Conservation (phyloP, 768 basidiomycete genomes). For the Suillus americanus region DNA sequence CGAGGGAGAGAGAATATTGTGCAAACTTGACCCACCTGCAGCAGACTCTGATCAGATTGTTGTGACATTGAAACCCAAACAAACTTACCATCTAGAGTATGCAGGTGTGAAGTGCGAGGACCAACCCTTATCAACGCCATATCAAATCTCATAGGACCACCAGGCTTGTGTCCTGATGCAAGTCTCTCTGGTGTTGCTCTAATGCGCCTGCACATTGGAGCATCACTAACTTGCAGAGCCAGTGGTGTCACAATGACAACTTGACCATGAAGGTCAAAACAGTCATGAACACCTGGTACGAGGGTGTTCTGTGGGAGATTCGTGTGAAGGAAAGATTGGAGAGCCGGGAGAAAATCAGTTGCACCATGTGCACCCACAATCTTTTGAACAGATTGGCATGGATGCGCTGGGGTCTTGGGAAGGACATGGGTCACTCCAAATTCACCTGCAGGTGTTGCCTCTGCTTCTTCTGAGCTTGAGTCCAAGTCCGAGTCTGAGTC, state of each 20-base stretch:
- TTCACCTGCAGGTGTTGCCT: not conserved
- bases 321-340: not conserved
- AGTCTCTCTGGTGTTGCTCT: not conserved
- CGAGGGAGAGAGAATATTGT: constrained; percentile 12
- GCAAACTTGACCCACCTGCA: constrained; percentile 12
- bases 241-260: not conserved
- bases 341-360: constrained; percentile 9
- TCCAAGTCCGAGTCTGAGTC: not conserved
- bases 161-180: not conserved
- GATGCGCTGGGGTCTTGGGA: constrained; percentile 7
- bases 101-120: not conserved
- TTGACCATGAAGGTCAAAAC: constrained; percentile 5
- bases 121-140: not conserved
- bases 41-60: not conserved
- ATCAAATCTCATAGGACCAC: not conserved
- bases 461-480: no score
- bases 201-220: not conserved
- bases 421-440: not conserved
- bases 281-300: not conserved
- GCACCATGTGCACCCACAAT: constrained; percentile 5
- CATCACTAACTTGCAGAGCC: not conserved
- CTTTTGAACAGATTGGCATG: not conserved
- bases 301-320: not conserved
- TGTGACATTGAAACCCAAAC: not conserved
- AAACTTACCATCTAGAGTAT: not conserved